phyloP scores from a whole-genome alignment of 2,329 filamentous ascomycete genomes.

The Chrysoporthe puriensis region DNA sequence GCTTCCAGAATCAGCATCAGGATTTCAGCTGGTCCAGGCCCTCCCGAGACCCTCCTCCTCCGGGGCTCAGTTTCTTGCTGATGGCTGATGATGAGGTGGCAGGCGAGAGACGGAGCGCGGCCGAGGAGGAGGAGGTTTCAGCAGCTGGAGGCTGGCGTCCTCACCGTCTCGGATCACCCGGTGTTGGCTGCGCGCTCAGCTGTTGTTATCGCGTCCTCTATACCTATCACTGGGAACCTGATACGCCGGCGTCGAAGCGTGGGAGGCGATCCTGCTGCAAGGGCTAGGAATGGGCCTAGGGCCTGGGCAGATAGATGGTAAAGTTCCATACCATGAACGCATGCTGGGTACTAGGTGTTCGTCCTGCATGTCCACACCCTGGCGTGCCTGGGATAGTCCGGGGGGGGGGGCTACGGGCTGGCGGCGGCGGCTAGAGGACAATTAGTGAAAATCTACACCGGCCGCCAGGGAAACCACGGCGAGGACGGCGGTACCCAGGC shows the following conservation, averaged over 20 bases:
- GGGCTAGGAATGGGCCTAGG: not conserved
- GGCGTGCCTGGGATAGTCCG: no score
- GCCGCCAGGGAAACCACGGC: not conserved
- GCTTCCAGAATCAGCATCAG: slow-evolving; percentile 1
- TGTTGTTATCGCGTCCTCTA: not conserved
- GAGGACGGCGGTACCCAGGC: not conserved
- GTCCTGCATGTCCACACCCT: no score
- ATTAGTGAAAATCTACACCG: no score
- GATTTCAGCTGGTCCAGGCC: not conserved
- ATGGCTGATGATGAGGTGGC: slow-evolving; percentile 13
- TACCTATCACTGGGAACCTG: not conserved
- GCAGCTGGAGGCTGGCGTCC: not conserved
- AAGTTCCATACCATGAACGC: no score
- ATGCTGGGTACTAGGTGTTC: no score
- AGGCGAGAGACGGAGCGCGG: not conserved
- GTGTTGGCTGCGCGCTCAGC: not conserved
- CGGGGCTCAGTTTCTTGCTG: no score
- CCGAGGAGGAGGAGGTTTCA: slow-evolving; percentile 14
- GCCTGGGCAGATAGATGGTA: no score
- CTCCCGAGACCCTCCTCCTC: not conserved
- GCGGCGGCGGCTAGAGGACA: no score
- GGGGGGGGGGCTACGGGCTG: no score
- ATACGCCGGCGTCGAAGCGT: not conserved
- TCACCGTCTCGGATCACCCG: slow-evolving; percentile 12
- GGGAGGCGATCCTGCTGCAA: not conserved